Evolutionary conservation across 2,329 filamentous ascomycete genomes (phyloP), one percentile per base, ranked within the genome.

Genomic region (Achaetomium macrosporum): DNA sequence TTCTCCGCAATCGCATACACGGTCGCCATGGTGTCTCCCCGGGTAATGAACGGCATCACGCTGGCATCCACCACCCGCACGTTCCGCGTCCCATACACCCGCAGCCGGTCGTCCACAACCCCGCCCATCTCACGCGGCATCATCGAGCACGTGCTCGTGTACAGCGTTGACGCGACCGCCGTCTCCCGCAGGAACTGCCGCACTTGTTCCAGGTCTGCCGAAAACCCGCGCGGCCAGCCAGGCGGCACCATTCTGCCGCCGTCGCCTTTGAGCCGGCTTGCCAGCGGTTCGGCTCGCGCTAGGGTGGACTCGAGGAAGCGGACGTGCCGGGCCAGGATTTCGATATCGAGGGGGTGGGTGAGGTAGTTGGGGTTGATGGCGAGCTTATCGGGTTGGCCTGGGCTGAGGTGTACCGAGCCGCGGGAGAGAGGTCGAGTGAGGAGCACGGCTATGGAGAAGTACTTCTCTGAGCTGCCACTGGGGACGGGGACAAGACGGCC

Each of bases 361-460:
- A 83, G 74, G 36, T 29, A 41, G 13, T 16, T 36, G 16, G 42
- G 49, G 56, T 83, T 75, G 58, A 83, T 79, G 15, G 74, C 69
- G 0, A 44, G 69, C 3, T 12, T 15, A 31, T 37, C 35, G 68
- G 76, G 72, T 25, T 70, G 64, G 8, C 72, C 71, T 2, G 71
- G 71, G 11, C 66, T 68, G 56, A 85, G 79, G 66, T 84, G 83
- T 50, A 81, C 75, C 29, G 73, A 71, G 6, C 82, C 82, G 0
- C 81, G 74, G 1, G 78, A 81, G 57, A 81, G 77, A 0, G 83
- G 82, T 49, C 84, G 82, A 42, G 78, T 77, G n/a, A 82, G 77
- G 54, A 81, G 79, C 0, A 75, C 73, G 54, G 76, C 76, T 52
- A 78, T 70, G 11, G 78, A 76, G 46, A 81, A 71, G 61, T 77